These are phyloP conservation scores for Jacaranda copaia DNA, from an alignment of 257 asterid genomes.

Conservation along the genomic window DNA sequence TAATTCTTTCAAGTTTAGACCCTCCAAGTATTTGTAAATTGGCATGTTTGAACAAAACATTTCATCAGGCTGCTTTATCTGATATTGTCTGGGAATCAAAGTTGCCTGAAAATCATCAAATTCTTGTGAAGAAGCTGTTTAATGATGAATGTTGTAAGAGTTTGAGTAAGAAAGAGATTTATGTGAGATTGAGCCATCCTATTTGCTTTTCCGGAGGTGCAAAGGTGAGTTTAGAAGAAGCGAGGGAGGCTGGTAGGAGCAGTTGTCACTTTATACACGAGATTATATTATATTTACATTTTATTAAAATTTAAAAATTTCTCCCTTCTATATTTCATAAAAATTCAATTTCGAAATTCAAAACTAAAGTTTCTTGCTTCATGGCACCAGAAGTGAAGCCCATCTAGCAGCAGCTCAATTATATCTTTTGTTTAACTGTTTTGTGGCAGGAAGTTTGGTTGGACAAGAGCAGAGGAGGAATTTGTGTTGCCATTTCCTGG, in stretches of 20 bases:
- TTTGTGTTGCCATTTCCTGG: conserved; percentile 63
- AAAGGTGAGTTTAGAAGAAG: conserved; percentile 37
- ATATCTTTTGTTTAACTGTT: too few species aligned
- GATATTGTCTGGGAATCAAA: conserved; percentile 57
- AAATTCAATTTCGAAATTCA: too few species aligned
- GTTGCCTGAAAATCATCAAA: conserved; percentile 54
- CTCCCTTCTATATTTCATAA: too few species aligned
- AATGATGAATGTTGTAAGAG: not conserved
- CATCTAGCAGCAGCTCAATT: too few species aligned
- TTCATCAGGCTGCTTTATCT: conserved; percentile 54
- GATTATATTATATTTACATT: too few species aligned
- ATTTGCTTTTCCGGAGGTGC: conserved; percentile 43
- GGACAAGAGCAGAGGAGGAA: conserved; percentile 53
- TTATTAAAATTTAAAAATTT: too few species aligned
- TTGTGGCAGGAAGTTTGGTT: conserved; percentile 58
- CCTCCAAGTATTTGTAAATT: conserved; percentile 50
- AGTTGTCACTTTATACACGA: too few species aligned
- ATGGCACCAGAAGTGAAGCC: too few species aligned
- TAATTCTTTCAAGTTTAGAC: conserved; percentile 44
- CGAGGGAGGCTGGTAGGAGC: too few species aligned
- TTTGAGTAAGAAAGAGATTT: conserved; percentile 49
- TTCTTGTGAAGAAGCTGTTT: conserved; percentile 44
- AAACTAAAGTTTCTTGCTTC: too few species aligned
- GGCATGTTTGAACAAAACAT: conserved; percentile 45
- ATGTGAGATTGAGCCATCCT: conserved; percentile 45